phyloP scores from a whole-genome alignment of 495 filamentous ascomycete genomes.

The Lineolata rhizophorae region DNA sequence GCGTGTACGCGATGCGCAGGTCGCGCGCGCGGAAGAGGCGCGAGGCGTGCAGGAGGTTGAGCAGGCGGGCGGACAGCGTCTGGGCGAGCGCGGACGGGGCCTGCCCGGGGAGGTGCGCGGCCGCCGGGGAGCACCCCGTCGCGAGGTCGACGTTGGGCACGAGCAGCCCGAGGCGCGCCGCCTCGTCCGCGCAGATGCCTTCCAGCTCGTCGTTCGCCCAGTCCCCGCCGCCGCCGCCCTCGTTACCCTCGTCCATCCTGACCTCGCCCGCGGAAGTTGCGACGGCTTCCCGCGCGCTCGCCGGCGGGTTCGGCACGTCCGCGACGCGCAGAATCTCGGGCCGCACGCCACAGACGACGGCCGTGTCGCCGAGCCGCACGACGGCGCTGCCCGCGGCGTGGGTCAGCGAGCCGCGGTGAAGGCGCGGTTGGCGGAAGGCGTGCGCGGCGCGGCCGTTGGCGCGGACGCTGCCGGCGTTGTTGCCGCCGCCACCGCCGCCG shows the following conservation, averaged over 20 bases:
- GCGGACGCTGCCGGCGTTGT: constrained; percentile 38
- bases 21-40: constrained; percentile 36
- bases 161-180: constrained; percentile 41
- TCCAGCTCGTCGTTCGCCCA: constrained; percentile 4
- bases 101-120: constrained; percentile 60
- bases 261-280: too few species aligned
- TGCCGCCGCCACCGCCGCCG: too few species aligned
- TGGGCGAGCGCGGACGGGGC: constrained; percentile 66
- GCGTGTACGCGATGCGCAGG: constrained; percentile 46
- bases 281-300: not conserved
- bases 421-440: constrained; percentile 42
- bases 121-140: constrained; percentile 71
- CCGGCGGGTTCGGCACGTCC: constrained; percentile 33
- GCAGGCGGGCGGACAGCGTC: constrained; percentile 54
- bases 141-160: constrained; percentile 83
- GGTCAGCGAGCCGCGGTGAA: constrained; percentile 61
- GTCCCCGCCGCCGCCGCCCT: constrained; percentile 3
- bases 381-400: constrained; percentile 80
- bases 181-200: constrained; percentile 22
- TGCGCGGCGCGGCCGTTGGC: constrained; percentile 56
- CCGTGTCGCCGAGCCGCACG: constrained; percentile 70
- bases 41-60: constrained; percentile 47
- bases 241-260: too few species aligned
- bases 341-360: constrained; percentile 75
- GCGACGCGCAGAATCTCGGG: constrained; percentile 60